Evolutionary conservation across 2,329 filamentous ascomycete species (phyloP).

Genomic region (Tolypocladium tropicale): DNA sequence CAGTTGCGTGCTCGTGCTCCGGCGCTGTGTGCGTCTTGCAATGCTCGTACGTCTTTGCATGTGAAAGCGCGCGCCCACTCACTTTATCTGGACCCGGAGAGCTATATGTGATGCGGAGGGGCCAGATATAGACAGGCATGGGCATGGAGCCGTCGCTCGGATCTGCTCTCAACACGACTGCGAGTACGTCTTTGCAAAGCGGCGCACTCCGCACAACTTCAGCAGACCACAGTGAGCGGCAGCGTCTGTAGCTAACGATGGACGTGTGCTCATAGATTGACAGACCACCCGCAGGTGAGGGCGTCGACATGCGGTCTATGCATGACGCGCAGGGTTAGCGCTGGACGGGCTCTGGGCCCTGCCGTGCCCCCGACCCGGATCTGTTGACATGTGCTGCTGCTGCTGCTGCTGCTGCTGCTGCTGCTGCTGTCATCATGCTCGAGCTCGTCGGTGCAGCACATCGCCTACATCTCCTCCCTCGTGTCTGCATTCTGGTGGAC

Average conservation of each 20-base stretch:
- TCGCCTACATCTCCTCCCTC: background rate
- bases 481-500: background rate
- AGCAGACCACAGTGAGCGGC: no score
- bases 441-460: background rate
- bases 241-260: no score
- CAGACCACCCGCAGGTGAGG: constrained; percentile 13
- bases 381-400: background rate
- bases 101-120: background rate
- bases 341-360: background rate
- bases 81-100: background rate
- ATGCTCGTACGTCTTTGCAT: background rate
- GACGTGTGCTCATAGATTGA: no score
- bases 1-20: background rate
- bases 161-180: background rate
- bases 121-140: background rate
- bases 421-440: background rate
- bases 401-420: background rate
- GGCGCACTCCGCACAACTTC: no score
- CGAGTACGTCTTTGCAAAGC: no score
- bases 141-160: background rate
- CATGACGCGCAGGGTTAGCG: background rate
- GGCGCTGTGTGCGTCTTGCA: background rate
- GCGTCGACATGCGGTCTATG: constrained; percentile 10
- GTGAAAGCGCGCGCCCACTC: background rate
- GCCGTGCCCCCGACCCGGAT: background rate